A percentile compares a stretch with the other conserved stretches of the same genome.
Conservation (phyloP, 2,329 filamentous ascomycete species). For the Scopulariopsis brevicaulis region DNA sequence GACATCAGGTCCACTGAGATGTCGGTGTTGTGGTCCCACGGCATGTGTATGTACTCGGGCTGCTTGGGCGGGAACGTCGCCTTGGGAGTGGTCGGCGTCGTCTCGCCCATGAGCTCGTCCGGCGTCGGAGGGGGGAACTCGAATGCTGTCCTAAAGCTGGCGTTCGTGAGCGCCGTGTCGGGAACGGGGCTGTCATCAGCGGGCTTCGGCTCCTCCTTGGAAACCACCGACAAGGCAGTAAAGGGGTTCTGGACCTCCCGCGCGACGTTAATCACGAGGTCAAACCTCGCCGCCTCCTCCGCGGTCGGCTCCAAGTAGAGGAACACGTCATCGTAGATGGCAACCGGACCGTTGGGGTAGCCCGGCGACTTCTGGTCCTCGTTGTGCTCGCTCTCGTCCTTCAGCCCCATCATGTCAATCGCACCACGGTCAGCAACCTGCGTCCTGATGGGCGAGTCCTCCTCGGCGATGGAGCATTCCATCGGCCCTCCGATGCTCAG, state of each 20-base stretch:
- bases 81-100: slow-evolving; percentile 44
- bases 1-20: slow-evolving; percentile 67
- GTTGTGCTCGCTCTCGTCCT: slow-evolving; percentile 57
- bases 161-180: slow-evolving; percentile 45
- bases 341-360: slow-evolving; percentile 72
- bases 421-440: slow-evolving; percentile 50
- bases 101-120: slow-evolving; percentile 15
- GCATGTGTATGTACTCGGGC: slow-evolving; percentile 79
- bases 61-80: slow-evolving; percentile 32
- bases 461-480: slow-evolving; percentile 36
- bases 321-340: slow-evolving; percentile 71
- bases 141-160: slow-evolving; percentile 50
- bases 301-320: slow-evolving; percentile 72
- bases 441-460: slow-evolving; percentile 45
- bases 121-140: slow-evolving; percentile 33
- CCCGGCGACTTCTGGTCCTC: slow-evolving; percentile 73
- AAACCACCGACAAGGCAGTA: slow-evolving; percentile 19
- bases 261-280: slow-evolving; percentile 77
- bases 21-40: slow-evolving; percentile 82
- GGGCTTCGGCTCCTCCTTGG: slow-evolving; percentile 11
- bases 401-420: slow-evolving; percentile 44
- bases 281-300: slow-evolving; percentile 65
- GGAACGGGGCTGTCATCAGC: slow-evolving; percentile 28
- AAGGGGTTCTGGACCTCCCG: slow-evolving; percentile 75
- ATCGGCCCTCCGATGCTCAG: slow-evolving; percentile 22